Percentiles rank a stretch among this genome's conserved stretches.
Evolutionary conservation across 257 asterid species (phyloP).

Genomic region (Petunia axillaris): DNA sequence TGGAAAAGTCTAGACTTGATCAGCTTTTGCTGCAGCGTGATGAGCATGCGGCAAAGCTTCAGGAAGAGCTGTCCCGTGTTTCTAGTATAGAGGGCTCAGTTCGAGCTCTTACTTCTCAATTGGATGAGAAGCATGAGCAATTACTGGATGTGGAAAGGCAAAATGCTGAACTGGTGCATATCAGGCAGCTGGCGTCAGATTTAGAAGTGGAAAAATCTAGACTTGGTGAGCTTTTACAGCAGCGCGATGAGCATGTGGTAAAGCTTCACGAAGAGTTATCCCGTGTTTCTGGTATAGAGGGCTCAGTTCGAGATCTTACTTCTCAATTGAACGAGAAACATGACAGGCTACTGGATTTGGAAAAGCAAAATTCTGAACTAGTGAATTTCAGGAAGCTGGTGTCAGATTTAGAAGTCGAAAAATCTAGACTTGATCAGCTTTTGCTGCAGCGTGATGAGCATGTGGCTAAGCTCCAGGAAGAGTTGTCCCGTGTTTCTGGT

Average conservation of each 20-base stretch:
- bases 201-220: slow-evolving; percentile 67
- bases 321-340: slow-evolving; percentile 49
- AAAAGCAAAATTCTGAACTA: slow-evolving; percentile 58
- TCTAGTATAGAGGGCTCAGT: slow-evolving; percentile 49
- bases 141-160: slow-evolving; percentile 60
- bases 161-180: slow-evolving; percentile 52
- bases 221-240: slow-evolving; percentile 50
- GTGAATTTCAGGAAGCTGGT: slow-evolving; percentile 48
- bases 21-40: slow-evolving; percentile 51
- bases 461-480: slow-evolving; percentile 46
- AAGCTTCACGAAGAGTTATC: slow-evolving; percentile 46
- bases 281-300: slow-evolving; percentile 48
- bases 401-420: slow-evolving; percentile 62
- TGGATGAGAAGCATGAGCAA: slow-evolving; percentile 32
- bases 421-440: slow-evolving; percentile 51
- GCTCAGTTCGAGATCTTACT: slow-evolving; percentile 53
- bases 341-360: slow-evolving; percentile 42
- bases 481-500: slow-evolving; percentile 39
- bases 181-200: slow-evolving; percentile 52
- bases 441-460: slow-evolving; percentile 48
- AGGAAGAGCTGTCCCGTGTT: slow-evolving; percentile 38
- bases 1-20: slow-evolving; percentile 58
- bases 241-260: slow-evolving; percentile 47
- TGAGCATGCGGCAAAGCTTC: slow-evolving; percentile 44
- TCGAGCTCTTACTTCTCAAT: slow-evolving; percentile 51